Evolutionary conservation across 73 alveolate genomes (phyloP), one percentile per base, ranked within the genome.

Genomic region (Strombidium stylifer): DNA sequence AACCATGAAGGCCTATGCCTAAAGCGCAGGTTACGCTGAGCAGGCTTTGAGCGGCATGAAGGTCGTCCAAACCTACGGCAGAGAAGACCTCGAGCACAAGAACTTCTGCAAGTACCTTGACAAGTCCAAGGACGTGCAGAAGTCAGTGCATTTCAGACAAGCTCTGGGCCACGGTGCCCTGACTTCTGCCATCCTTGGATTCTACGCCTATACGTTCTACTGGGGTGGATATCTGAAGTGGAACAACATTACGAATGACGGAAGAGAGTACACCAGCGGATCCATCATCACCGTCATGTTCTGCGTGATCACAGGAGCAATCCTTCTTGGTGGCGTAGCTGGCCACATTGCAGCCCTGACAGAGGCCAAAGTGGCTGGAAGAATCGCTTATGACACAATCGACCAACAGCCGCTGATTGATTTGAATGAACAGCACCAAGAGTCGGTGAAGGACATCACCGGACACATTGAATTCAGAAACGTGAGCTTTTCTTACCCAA

Each of bases 11-110:
- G 69, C 96, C 1, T 86, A 81, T 59, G 78, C 56, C 24, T 41
- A 67, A 73, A 68, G 86, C 0, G 96, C 92, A 24, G 96, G 92
- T 21, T 68, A 73, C 26, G 91, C 96, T 0, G 96, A 86, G 73
- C 80, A 86, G 73, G 82, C 88, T 0, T 76, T 86, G 27, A 81
- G 81, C 73, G 85, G 77, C 34, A 87, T 87, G 40, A 79, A 69
- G 69, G 89, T 85, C 20, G 84, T 85, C 0, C 30, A n/a, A 31
- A 81, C 94, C 7, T 85, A 78, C 47, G 86, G 68, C 32, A 45
- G 75, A 57, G 85, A 69, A 57, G 75, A 61, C 16, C 47, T 26
- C 23, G 96, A 87, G 69, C 20, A 28, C 35, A 53, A 58, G 18
- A 74, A 84, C 58, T 87, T 67, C 68, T 78, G 58, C 20, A 21